A percentile compares a stretch with the other conserved stretches of the same genome.
phyloP scores from a whole-genome alignment of 2,329 filamentous ascomycete genomes.

The Chrysoporthe puriensis region DNA sequence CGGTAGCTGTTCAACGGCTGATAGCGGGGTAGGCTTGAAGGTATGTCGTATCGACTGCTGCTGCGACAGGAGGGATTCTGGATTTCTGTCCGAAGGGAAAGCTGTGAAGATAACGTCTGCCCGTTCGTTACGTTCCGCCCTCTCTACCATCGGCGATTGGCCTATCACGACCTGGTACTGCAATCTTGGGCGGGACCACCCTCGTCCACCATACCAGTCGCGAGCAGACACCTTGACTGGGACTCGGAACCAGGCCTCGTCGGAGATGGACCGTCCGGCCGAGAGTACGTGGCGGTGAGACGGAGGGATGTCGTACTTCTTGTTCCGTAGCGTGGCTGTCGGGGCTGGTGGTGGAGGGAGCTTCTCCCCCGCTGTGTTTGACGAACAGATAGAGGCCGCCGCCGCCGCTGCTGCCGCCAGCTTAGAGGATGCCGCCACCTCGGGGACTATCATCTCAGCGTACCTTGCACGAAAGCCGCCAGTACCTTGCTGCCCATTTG shows the following conservation, averaged over 20 bases:
- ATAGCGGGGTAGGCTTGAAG: conserved; percentile 42
- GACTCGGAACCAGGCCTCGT: too few relatives aligned
- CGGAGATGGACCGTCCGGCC: conserved; percentile 44
- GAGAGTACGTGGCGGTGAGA: conserved; percentile 44
- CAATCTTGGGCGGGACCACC: conserved; percentile 46
- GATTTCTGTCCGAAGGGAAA: conserved; percentile 24
- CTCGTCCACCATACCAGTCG: conserved; percentile 42
- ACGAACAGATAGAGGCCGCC: too few relatives aligned
- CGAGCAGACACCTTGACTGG: too few relatives aligned
- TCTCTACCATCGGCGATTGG: conserved; percentile 26
- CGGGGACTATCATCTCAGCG: too few relatives aligned
- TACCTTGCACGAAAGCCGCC: too few relatives aligned
- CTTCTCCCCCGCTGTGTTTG: conserved; percentile 51
- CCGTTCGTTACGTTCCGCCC: conserved; percentile 20
- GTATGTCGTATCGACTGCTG: conserved; percentile 44
- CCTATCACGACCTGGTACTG: conserved; percentile 35
- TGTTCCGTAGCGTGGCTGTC: conserved; percentile 50
- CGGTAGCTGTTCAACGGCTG: conserved; percentile 35
- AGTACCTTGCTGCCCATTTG: too few relatives aligned
- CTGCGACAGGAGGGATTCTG: conserved; percentile 28
- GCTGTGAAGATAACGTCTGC: conserved; percentile 24
- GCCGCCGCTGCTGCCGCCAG: too few relatives aligned
- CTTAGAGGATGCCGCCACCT: too few relatives aligned
- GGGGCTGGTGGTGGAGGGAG: conserved; percentile 62
- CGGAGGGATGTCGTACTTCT: conserved; percentile 52